Conservation (phyloP, 495 filamentous ascomycete genomes). For the Hypoxylon perforatum region DNA sequence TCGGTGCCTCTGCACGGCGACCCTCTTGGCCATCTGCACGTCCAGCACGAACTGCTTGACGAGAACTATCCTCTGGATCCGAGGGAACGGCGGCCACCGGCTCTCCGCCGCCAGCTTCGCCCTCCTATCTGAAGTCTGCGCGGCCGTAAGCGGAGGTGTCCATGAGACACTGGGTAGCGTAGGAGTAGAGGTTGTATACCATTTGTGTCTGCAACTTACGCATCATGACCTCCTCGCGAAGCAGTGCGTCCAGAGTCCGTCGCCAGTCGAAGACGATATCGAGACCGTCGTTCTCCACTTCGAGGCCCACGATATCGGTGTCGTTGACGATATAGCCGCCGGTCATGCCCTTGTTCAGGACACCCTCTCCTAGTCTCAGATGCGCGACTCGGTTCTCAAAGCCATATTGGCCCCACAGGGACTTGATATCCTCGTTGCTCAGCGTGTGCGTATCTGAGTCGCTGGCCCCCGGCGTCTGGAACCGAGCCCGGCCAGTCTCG, state of each 20-base stretch:
- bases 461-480: conserved; percentile 15
- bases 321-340: conserved; percentile 37
- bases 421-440: conserved; percentile 22
- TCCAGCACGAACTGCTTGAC: conserved; percentile 36
- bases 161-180: conserved; percentile 15
- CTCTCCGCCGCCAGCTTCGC: conserved; percentile 12
- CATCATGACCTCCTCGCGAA: conserved; percentile 40
- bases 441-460: conserved; percentile 11
- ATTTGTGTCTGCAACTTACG: conserved; percentile 28
- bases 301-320: conserved; percentile 28
- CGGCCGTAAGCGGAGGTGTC: conserved; percentile 21
- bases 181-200: conserved; percentile 25
- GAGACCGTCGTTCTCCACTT: conserved; percentile 31
- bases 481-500: conserved; percentile 18
- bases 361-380: conserved; percentile 30
- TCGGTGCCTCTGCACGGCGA: conserved; percentile 30
- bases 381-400: conserved; percentile 36
- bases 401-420: conserved; percentile 32
- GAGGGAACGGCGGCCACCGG: conserved; percentile 32
- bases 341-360: conserved; percentile 32
- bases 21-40: conserved; percentile 35
- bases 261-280: conserved; percentile 32
- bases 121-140: conserved; percentile 24
- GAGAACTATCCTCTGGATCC: conserved; percentile 26
- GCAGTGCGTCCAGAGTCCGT: conserved; percentile 27